Percentiles rank a stretch among this genome's conserved stretches.
These are phyloP conservation scores for Aspergillus affinis DNA, from an alignment of 495 filamentous ascomycete species.

Conservation along the genomic window DNA sequence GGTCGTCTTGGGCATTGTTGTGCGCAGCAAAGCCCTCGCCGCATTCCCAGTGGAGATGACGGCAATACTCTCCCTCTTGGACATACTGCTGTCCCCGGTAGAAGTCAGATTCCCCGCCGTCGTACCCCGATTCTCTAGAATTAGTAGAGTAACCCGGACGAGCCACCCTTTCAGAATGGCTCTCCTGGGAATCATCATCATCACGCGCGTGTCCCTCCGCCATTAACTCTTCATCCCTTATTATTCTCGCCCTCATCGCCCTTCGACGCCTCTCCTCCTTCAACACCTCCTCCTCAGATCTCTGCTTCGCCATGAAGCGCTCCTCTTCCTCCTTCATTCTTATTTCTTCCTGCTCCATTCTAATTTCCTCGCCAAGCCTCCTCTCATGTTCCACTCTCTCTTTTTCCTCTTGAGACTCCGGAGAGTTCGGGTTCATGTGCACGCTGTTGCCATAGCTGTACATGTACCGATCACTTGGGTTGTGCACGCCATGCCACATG, in stretches of 20 bases:
- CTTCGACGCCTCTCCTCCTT: slow-evolving; percentile 4
- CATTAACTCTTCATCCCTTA: slow-evolving; percentile 16
- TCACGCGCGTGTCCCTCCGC: slow-evolving; percentile 8
- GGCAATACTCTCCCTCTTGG: not conserved
- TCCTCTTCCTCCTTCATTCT: slow-evolving; percentile 3
- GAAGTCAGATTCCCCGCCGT: not conserved
- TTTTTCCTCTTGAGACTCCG: slow-evolving; percentile 24
- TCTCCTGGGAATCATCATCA: slow-evolving; percentile 2
- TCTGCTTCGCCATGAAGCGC: not conserved
- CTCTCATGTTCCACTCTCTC: slow-evolving; percentile 17
- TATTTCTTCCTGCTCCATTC: slow-evolving; percentile 6
- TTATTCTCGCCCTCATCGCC: slow-evolving; percentile 13
- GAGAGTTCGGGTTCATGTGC: slow-evolving; percentile 32
- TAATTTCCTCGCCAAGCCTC: slow-evolving; percentile 17
- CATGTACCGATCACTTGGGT: slow-evolving; percentile 24
- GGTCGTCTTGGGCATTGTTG: not conserved
- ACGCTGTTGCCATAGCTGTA: slow-evolving; percentile 34
- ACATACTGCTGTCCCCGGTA: not conserved
- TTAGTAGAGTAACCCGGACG: not conserved
- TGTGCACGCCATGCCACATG: not conserved
- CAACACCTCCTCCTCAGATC: not conserved
- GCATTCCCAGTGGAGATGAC: not conserved
- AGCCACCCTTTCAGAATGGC: not conserved
- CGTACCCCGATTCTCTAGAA: not conserved
- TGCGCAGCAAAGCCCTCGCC: not conserved